Evolutionary conservation across 495 filamentous ascomycete species (phyloP), one percentile per base, ranked within the genome.

Genomic region (Copromyces sp.): DNA sequence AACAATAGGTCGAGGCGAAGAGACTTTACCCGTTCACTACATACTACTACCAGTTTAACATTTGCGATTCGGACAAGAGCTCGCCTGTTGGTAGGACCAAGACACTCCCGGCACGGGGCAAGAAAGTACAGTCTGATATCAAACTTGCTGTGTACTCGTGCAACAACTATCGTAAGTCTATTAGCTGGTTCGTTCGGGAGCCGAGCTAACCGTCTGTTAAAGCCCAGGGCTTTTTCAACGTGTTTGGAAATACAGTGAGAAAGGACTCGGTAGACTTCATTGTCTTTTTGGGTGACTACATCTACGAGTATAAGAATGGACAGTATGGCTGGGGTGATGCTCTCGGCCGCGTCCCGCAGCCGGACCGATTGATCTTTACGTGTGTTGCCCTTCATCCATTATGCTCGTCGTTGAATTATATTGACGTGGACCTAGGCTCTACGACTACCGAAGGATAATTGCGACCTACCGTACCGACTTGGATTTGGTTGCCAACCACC

Each of bases 261-360:
- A 91, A 92, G 75, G 89, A 92, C 73, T 85, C 85, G 29, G 87
- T 90, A 14, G 89, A 92, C 78, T 92, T 88, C 78, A 86, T 91
- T 72, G 72, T 90, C 68, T 88, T 90, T 75, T 83, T 91, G 14
- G 89, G 89, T 29, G 90, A 92, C 77, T 92, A 91, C 77, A 90
- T 91, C 77, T 91, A 92, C 77, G 89, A 92, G 77, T 88, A 87
- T 73, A 78, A 81, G 69, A 82, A 86, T 24, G 87, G 87, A 12
- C 83, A 86, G 14, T 89, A 89, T 74, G 88, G 88, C 24, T 87
- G 84, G 82, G 87, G 86, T 37, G 75, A 86, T 69, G 35, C 76
- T 29, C 81, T 86, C 71, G 84, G 81, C 39, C 84, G 88, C 40
- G 81, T 87, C n/a, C 85, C 88, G 9, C 82, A 82, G 12, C 88